Evolutionary conservation across 2,329 filamentous ascomycete species (phyloP).

Genomic region (Alternaria atra): DNA sequence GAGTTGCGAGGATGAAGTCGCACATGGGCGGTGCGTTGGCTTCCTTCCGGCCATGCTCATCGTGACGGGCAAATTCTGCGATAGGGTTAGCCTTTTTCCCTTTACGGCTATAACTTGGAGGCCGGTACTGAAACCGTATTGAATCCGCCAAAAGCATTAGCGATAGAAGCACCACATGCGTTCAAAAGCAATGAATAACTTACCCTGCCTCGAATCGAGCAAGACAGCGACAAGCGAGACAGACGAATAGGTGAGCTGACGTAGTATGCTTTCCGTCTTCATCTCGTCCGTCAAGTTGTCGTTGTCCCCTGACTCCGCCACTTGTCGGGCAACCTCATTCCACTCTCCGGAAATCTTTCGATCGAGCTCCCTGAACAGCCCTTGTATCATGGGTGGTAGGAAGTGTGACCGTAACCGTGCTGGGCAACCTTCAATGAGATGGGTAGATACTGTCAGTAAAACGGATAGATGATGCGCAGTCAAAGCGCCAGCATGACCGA

Average conservation of each 20-base stretch:
- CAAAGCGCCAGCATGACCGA: conserved; percentile 80
- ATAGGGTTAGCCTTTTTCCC: neutral
- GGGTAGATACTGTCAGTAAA: conserved; percentile 86
- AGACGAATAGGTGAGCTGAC: conserved; percentile 90
- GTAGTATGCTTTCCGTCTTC: conserved; percentile 95
- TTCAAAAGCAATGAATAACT: conserved; percentile 5
- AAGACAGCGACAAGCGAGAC: conserved; percentile 92
- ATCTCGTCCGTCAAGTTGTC: conserved; percentile 89
- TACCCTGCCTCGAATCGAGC: conserved; percentile 70
- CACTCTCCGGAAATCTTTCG: conserved; percentile 87
- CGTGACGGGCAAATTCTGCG: conserved; percentile 42
- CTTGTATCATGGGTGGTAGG: conserved; percentile 81
- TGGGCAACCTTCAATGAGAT: conserved; percentile 92
- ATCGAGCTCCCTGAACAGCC: conserved; percentile 87
- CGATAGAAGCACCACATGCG: neutral
- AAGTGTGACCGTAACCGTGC: conserved; percentile 79
- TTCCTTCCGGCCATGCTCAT: conserved; percentile 48
- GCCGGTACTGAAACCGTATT: neutral
- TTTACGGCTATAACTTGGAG: neutral
- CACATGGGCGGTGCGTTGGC: conserved; percentile 69
- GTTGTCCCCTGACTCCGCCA: conserved; percentile 73
- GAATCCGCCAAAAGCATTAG: neutral
- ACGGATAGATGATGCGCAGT: conserved; percentile 94
- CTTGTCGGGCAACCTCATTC: conserved; percentile 70
- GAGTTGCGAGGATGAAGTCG: conserved; percentile 81